These are phyloP conservation scores for Lachnellula arida DNA, from an alignment of 2,329 filamentous ascomycete genomes.

Conservation along the genomic window DNA sequence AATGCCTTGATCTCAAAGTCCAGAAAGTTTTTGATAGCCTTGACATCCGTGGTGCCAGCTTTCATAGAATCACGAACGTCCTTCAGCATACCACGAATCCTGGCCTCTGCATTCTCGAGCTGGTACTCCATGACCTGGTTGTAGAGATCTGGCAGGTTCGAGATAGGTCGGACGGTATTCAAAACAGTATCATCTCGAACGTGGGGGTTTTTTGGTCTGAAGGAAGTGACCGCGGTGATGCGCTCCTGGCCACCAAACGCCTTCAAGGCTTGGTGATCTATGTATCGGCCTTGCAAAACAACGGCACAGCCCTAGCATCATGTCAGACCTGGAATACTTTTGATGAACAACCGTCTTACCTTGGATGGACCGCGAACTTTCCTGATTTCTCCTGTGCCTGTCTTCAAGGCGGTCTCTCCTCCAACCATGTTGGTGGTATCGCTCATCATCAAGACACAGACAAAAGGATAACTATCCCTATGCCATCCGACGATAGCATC, in stretches of 20 bases:
- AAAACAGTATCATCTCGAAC: slow-evolving; percentile 38
- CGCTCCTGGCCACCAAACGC: slow-evolving; percentile 40
- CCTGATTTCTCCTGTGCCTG: slow-evolving; percentile 41
- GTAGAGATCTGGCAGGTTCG: slow-evolving; percentile 35
- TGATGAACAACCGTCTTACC: slow-evolving; percentile 27
- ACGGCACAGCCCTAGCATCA: slow-evolving; percentile 35
- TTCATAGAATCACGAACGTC: slow-evolving; percentile 33
- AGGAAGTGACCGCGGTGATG: slow-evolving; percentile 44
- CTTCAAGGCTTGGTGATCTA: slow-evolving; percentile 40
- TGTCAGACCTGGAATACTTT: slow-evolving; percentile 6
- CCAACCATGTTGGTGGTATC: slow-evolving; percentile 45
- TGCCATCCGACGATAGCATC: slow-evolving; percentile 44
- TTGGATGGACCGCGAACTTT: slow-evolving; percentile 41
- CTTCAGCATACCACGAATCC: slow-evolving; percentile 33
- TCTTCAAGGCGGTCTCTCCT: slow-evolving; percentile 58
- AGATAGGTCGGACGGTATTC: slow-evolving; percentile 35
- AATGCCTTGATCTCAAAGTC: slow-evolving; percentile 33
- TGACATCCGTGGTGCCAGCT: slow-evolving; percentile 32
- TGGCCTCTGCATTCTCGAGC: slow-evolving; percentile 35
- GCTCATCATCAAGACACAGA: slow-evolving; percentile 48
- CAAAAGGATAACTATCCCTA: slow-evolving; percentile 46
- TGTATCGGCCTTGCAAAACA: slow-evolving; percentile 42
- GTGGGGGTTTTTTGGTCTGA: slow-evolving; percentile 37
- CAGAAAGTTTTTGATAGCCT: slow-evolving; percentile 33
- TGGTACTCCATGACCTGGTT: slow-evolving; percentile 36